Conservation (phyloP, 306 rosid genomes). For the Pterocarpus santalinus region DNA sequence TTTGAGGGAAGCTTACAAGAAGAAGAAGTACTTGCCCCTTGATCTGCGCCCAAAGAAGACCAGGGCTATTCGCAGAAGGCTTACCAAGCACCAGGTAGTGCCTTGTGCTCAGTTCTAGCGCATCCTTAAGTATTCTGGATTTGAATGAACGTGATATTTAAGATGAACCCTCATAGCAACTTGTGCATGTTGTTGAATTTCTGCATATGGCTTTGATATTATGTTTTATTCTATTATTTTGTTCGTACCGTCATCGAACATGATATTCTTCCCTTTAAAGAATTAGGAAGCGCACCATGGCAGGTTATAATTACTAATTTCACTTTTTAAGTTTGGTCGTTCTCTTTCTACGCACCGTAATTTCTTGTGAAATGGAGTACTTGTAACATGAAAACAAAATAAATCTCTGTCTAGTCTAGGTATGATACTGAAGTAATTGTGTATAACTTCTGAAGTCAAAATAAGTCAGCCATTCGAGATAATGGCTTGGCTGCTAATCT, state of each 20-base stretch:
- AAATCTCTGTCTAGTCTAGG: too few relatives aligned
- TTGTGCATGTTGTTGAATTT: too few relatives aligned
- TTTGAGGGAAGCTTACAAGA: constrained; percentile 89
- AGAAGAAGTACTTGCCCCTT: constrained; percentile 88
- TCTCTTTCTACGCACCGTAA: neutral
- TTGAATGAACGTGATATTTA: neutral
- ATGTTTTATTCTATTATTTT: neutral
- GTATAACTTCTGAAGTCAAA: neutral
- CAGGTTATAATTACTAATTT: neutral
- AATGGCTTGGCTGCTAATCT: neutral
- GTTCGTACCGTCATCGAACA: neutral
- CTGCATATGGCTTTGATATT: too few relatives aligned
- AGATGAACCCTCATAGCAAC: neutral
- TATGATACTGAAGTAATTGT: neutral
- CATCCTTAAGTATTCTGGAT: neutral
- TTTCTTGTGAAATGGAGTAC: too few relatives aligned
- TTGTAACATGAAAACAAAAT: neutral
- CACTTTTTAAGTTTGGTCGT: neutral
- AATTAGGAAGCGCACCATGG: neutral
- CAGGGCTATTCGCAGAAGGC: constrained; percentile 92
- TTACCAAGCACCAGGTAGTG: constrained; percentile 92
- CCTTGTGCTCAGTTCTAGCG: too few relatives aligned
- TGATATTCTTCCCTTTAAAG: too few relatives aligned
- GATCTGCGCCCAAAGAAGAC: constrained; percentile 99
- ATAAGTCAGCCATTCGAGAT: neutral